These are phyloP conservation scores for Didymella keratinophila DNA, from an alignment of 2,329 filamentous ascomycete species.

Conservation along the genomic window DNA sequence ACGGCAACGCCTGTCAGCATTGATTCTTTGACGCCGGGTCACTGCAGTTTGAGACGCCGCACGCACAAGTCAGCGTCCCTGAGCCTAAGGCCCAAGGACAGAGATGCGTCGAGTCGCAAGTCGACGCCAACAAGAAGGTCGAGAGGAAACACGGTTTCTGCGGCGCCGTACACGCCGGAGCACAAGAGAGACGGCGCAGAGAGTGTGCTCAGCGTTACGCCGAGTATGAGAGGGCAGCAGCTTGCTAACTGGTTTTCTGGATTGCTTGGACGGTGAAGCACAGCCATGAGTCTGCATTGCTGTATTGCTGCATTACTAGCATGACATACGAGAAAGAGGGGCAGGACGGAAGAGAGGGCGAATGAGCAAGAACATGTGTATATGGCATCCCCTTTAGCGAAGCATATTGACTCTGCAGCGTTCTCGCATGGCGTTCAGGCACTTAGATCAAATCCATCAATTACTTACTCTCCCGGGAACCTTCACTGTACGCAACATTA, in stretches of 20 bases:
- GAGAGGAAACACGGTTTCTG: conserved; percentile 31
- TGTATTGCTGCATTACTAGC: too few species aligned
- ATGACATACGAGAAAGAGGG: too few species aligned
- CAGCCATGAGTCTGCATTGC: too few species aligned
- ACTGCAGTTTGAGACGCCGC: conserved; percentile 8
- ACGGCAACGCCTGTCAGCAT: conserved; percentile 13
- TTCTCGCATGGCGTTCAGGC: background rate
- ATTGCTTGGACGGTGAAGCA: conserved; percentile 35
- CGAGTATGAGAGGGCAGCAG: conserved; percentile 39
- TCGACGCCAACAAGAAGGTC: conserved; percentile 26
- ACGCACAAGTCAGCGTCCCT: conserved; percentile 18
- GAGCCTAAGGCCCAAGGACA: conserved; percentile 19
- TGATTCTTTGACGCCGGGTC: background rate
- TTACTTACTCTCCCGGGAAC: too few species aligned
- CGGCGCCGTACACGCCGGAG: background rate
- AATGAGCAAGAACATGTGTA: background rate
- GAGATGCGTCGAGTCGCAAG: conserved; percentile 14
- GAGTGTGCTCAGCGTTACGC: conserved; percentile 36
- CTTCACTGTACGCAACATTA: too few species aligned
- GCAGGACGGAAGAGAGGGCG: background rate
- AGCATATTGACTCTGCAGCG: background rate
- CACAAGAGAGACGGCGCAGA: background rate
- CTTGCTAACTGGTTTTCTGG: conserved; percentile 46
- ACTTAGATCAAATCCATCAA: too few species aligned
- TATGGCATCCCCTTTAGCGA: background rate